Conservation (phyloP, 1,284 basidiomycete species). For the Cryptococcus sp. region DNA sequence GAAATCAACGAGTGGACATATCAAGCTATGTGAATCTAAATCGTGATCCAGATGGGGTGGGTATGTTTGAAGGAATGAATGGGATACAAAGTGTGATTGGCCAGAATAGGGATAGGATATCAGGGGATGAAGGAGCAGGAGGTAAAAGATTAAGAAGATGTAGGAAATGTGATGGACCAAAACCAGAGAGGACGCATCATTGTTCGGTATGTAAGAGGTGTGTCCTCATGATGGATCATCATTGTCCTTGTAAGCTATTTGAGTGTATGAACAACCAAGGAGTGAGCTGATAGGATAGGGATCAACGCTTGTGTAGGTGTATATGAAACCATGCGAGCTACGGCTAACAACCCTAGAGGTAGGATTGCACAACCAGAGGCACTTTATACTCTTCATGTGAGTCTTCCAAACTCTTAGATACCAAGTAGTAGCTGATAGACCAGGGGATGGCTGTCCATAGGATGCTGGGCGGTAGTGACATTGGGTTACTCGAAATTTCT, state of each 20-base stretch:
- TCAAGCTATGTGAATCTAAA: too few species aligned
- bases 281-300: conserved; percentile 55
- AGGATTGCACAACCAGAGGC: conserved; percentile 88
- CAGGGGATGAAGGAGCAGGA: background rate
- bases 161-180: conserved; percentile 61
- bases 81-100: too few species aligned
- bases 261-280: background rate
- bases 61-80: too few species aligned
- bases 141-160: conserved; percentile 55
- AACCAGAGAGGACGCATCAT: conserved; percentile 92
- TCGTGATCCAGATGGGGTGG: too few species aligned
- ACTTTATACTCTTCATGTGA: conserved; percentile 92
- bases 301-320: conserved; percentile 81
- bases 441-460: conserved; percentile 68
- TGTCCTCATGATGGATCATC: conserved; percentile 90
- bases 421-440: background rate
- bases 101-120: background rate
- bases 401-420: conserved; percentile 30
- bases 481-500: conserved; percentile 59
- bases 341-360: conserved; percentile 48
- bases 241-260: conserved; percentile 68
- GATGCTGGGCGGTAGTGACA: conserved; percentile 56
- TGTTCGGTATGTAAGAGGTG: conserved; percentile 90
- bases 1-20: background rate
- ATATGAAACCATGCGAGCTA: too few species aligned